These are phyloP conservation scores for Colletotrichum sojae DNA, from an alignment of 2,329 filamentous ascomycete genomes.

Conservation along the genomic window DNA sequence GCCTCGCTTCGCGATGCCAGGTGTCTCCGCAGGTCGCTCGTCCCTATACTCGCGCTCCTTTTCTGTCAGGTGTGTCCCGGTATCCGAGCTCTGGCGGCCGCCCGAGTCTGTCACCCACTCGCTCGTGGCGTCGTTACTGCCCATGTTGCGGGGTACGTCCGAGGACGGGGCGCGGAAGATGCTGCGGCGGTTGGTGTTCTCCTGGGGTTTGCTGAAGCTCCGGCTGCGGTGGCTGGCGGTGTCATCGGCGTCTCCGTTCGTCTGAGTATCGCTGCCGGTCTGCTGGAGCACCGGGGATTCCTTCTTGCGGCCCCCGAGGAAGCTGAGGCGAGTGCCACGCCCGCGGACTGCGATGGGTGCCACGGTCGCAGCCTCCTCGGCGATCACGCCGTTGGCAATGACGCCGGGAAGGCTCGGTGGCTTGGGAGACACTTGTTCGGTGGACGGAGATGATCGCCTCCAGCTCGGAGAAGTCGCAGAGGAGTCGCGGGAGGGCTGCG, in stretches of 20 bases:
- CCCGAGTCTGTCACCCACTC: slow-evolving; percentile 52
- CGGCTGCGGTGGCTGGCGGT: slow-evolving; percentile 46
- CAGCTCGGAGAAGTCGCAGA: slow-evolving; percentile 60
- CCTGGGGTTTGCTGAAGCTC: slow-evolving; percentile 48
- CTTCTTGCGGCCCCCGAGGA: slow-evolving; percentile 69
- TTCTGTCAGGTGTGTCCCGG: slow-evolving; percentile 42
- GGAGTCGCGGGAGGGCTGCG: slow-evolving; percentile 59
- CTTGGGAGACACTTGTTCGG: slow-evolving; percentile 49
- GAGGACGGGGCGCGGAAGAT: slow-evolving; percentile 60
- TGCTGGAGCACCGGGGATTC: slow-evolving; percentile 49
- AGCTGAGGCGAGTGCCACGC: slow-evolving; percentile 69
- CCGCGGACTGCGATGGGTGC: slow-evolving; percentile 66
- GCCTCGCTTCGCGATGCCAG: slow-evolving; percentile 63
- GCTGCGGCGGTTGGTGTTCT: slow-evolving; percentile 57
- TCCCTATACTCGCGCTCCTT: slow-evolving; percentile 48
- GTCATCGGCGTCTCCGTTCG: slow-evolving; percentile 48
- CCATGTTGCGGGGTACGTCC: slow-evolving; percentile 44
- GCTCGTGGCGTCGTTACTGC: slow-evolving; percentile 39
- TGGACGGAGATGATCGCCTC: slow-evolving; percentile 65
- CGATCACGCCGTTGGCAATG: slow-evolving; percentile 52
- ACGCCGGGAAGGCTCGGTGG: slow-evolving; percentile 52
- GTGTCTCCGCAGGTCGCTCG: slow-evolving; percentile 28
- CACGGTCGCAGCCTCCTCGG: slow-evolving; percentile 65
- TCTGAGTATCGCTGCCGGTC: slow-evolving; percentile 48
- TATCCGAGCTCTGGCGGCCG: slow-evolving; percentile 45